These are phyloP conservation scores for Oenanthe sinensis DNA, from an alignment of 129 eudicot species.

Conservation along the genomic window DNA sequence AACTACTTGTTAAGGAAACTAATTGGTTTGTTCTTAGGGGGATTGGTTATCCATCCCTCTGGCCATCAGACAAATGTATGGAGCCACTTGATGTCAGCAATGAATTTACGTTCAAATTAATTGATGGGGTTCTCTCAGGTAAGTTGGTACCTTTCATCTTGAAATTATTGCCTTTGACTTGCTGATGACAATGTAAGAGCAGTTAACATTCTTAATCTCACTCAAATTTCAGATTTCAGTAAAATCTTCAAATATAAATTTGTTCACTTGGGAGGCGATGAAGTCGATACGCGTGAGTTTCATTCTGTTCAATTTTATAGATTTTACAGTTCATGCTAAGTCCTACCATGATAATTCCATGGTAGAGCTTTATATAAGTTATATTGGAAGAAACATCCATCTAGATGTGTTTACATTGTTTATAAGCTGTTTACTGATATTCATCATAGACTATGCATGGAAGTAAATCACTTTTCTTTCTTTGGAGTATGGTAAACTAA, in stretches of 20 bases:
- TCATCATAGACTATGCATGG: neutral
- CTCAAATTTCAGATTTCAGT: conserved; percentile 72
- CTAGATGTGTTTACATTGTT: neutral
- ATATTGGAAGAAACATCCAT: neutral
- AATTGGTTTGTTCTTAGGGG: conserved; percentile 49
- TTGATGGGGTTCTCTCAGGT: conserved; percentile 93
- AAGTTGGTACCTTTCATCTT: neutral
- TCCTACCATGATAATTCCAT: neutral
- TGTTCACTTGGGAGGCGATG: conserved; percentile 97
- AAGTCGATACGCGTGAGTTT: conserved; percentile 82
- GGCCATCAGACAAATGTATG: conserved; percentile 69
- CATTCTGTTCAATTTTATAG: neutral
- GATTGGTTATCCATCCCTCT: conserved; percentile 70
- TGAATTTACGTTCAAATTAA: conserved; percentile 72
- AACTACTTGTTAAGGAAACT: neutral
- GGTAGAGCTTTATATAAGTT: neutral
- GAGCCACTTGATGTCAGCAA: conserved; percentile 98
- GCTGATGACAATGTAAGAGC: neutral
- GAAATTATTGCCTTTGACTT: conserved; percentile 11
- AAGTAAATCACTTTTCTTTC: neutral
- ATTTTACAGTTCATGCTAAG: neutral
- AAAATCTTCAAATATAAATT: conserved; percentile 78
- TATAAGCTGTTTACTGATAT: neutral
- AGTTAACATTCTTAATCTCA: conserved; percentile 3
- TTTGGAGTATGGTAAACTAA: neutral